A percentile compares a stretch with the other conserved stretches of the same genome.
phyloP scores from a whole-genome alignment of 1,284 basidiomycete species.

The Ganoderma sinense region DNA sequence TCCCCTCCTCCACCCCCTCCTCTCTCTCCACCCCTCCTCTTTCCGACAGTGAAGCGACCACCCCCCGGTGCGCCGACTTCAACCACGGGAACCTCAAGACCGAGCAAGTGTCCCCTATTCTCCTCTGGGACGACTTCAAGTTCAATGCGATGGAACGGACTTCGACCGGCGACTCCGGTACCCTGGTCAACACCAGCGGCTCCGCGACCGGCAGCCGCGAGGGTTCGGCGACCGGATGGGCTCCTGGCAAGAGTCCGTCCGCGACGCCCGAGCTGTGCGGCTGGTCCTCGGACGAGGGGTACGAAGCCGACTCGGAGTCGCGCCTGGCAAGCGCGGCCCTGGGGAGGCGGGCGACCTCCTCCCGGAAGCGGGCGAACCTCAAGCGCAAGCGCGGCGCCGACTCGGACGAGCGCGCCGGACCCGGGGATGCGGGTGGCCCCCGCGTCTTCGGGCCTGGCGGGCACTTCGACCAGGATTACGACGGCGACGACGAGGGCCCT shows the following conservation, averaged over 20 bases:
- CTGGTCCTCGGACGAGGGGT: background rate
- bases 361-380: background rate
- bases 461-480: background rate
- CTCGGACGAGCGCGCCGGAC: background rate
- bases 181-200: background rate
- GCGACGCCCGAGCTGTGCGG: background rate
- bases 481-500: background rate
- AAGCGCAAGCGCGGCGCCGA: background rate
- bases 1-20: background rate
- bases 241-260: background rate
- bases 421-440: background rate
- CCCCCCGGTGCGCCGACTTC: background rate
- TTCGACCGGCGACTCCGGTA: background rate
- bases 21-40: too few species aligned
- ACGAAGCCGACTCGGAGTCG: constrained; percentile 4
- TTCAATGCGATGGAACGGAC: background rate
- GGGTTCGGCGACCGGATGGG: background rate
- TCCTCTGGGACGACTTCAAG: background rate
- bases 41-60: background rate
- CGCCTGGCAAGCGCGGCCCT: background rate
- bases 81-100: background rate
- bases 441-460: background rate
- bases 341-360: background rate
- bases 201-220: background rate
- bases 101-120: background rate